These are phyloP conservation scores for Candolleomyces aberdarensis DNA, from an alignment of 768 basidiomycete species.

Conservation along the genomic window DNA sequence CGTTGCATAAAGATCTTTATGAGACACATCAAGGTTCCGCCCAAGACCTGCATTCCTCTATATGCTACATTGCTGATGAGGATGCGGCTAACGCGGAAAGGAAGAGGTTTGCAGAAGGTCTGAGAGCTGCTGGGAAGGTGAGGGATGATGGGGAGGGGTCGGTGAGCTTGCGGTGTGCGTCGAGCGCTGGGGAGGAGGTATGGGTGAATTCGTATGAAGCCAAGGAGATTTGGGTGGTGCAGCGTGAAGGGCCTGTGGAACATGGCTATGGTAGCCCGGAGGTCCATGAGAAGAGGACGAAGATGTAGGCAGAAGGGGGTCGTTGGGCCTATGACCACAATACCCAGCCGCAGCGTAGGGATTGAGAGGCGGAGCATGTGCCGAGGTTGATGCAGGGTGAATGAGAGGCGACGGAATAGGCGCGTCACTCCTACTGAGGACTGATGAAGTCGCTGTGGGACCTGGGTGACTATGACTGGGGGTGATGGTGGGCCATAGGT, in stretches of 20 bases:
- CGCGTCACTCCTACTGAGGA: not conserved
- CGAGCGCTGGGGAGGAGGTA: slow-evolving; percentile 17
- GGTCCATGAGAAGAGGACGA: not conserved
- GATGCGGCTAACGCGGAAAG: slow-evolving; percentile 55
- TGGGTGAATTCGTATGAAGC: slow-evolving; percentile 42
- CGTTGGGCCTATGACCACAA: not conserved
- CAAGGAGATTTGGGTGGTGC: slow-evolving; percentile 55
- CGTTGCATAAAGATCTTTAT: slow-evolving; percentile 49
- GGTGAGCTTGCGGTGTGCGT: slow-evolving; percentile 30
- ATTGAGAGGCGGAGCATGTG: not conserved
- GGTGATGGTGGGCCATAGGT: not conserved
- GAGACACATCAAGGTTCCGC: slow-evolving; percentile 32
- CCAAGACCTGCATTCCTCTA: slow-evolving; percentile 66
- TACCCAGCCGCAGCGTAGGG: not conserved
- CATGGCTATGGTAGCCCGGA: not conserved
- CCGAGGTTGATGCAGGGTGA: not conserved
- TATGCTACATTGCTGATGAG: slow-evolving; percentile 70
- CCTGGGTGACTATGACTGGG: not conserved
- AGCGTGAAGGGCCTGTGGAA: slow-evolving; percentile 58
- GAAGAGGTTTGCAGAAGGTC: slow-evolving; percentile 38
- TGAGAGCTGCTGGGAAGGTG: slow-evolving; percentile 36
- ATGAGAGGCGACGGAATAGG: not conserved
- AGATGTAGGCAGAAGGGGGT: not conserved
- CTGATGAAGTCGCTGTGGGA: not conserved
- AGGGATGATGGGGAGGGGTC: slow-evolving; percentile 15